Conservation (phyloP, 2,329 filamentous ascomycete species). For the Claviceps africana region DNA sequence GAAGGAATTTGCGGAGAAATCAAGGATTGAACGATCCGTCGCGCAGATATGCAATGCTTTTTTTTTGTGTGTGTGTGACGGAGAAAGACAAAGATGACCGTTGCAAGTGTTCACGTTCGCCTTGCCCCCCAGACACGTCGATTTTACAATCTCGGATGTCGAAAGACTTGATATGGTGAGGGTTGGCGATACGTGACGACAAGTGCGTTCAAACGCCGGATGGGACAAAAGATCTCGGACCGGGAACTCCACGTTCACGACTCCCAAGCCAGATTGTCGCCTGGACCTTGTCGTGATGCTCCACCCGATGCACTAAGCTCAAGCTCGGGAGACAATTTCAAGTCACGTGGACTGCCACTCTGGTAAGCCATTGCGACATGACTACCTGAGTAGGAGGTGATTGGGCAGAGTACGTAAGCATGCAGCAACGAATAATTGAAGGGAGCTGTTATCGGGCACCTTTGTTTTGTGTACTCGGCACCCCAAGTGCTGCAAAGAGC, state of each 20-base stretch:
- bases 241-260: slow-evolving; percentile 3
- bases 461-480: too few species aligned
- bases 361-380: neutral
- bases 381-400: neutral
- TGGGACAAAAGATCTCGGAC: slow-evolving; percentile 1
- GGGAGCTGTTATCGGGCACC: too few species aligned
- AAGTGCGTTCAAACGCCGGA: neutral
- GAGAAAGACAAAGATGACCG: neutral
- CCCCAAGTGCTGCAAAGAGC: too few species aligned
- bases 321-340: neutral
- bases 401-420: too few species aligned
- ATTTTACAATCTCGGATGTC: neutral
- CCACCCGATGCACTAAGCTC: neutral
- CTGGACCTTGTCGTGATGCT: slow-evolving; percentile 1
- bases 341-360: neutral
- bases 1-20: neutral
- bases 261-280: slow-evolving; percentile 2
- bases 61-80: too few species aligned
- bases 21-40: neutral
- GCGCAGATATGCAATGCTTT: neutral
- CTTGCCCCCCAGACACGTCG: neutral
- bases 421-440: too few species aligned
- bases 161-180: neutral
- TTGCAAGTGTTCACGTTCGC: neutral
- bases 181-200: neutral